Conservation (phyloP, 768 basidiomycete species). For the Tricholoma sp. region DNA sequence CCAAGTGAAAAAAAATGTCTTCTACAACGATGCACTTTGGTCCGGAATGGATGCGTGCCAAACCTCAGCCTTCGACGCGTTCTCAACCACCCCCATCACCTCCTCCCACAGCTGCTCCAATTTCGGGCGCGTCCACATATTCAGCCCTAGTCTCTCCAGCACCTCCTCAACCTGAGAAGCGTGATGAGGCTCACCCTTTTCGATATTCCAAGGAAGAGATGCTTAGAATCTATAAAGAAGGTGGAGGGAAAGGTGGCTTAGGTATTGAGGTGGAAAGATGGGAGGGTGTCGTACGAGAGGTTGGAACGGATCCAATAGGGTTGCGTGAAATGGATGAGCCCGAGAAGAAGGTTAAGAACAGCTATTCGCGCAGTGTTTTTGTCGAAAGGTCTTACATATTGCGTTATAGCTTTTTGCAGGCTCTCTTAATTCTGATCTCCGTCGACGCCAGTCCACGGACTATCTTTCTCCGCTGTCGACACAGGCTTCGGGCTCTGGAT, state of each 20-base stretch:
- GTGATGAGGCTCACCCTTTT: conserved; percentile 73
- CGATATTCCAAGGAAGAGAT: conserved; percentile 84
- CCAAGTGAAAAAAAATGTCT: conserved; percentile 33
- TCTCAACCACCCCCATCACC: conserved; percentile 56
- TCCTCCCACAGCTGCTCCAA: conserved; percentile 39
- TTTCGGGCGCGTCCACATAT: conserved; percentile 58
- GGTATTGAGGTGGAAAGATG: conserved; percentile 85
- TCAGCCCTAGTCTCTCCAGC: conserved; percentile 63
- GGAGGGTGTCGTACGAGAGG: conserved; percentile 84
- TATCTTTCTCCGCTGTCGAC: conserved; percentile 56
- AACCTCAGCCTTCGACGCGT: conserved; percentile 53
- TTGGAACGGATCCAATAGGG: conserved; percentile 64
- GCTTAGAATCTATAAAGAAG: conserved; percentile 78
- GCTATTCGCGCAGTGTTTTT: conserved; percentile 11
- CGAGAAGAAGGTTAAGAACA: conserved; percentile 77
- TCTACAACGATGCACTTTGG: conserved; percentile 83
- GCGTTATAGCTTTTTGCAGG: conserved; percentile 68
- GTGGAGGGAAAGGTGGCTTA: conserved; percentile 65
- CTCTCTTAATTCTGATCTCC: conserved; percentile 81
- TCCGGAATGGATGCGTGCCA: conserved; percentile 90
- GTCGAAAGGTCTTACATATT: conserved; percentile 19
- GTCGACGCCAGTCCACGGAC: conserved; percentile 79
- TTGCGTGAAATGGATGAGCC: conserved; percentile 75
- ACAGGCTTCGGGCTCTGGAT: conserved; percentile 43
- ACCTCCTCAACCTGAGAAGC: conserved; percentile 45